These are phyloP conservation scores for Blastobotrys persicus DNA, from an alignment of 1,139 yeast genomes.

Conservation along the genomic window DNA sequence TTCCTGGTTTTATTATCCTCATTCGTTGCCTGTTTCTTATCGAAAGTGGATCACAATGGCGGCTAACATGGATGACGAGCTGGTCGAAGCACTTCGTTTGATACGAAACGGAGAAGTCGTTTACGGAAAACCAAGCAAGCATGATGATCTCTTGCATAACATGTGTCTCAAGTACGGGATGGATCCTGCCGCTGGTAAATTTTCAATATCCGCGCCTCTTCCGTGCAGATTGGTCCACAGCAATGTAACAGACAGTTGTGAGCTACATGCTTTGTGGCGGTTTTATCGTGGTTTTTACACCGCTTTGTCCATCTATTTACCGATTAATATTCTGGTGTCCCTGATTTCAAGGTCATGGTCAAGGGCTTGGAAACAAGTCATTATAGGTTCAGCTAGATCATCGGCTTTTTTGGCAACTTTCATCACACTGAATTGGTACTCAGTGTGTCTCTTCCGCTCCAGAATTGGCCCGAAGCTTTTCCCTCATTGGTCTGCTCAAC, in stretches of 20 bases:
- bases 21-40: constrained; percentile 40
- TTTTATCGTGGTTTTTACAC: constrained; percentile 40
- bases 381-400: constrained; percentile 34
- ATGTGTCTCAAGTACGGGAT: constrained; percentile 34
- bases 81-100: constrained; percentile 36
- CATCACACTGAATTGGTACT: constrained; percentile 43
- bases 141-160: constrained; percentile 31
- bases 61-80: constrained; percentile 42
- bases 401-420: constrained; percentile 42
- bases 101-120: constrained; percentile 33
- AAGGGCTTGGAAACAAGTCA: constrained; percentile 15
- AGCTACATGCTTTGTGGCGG: constrained; percentile 41
- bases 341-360: constrained; percentile 15
- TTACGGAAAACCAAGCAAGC: constrained; percentile 35
- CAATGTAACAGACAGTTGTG: constrained; percentile 40
- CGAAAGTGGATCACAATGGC: constrained; percentile 45
- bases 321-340: constrained; percentile 26
- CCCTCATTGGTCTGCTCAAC: constrained; percentile 30
- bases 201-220: constrained; percentile 35
- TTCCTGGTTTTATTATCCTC: constrained; percentile 43
- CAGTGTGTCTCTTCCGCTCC: constrained; percentile 42
- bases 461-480: constrained; percentile 36
- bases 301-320: constrained; percentile 35
- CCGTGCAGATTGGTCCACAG: constrained; percentile 43
- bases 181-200: constrained; percentile 34